phyloP scores from a whole-genome alignment of 495 filamentous ascomycete species.

The Parmelia sp. region DNA sequence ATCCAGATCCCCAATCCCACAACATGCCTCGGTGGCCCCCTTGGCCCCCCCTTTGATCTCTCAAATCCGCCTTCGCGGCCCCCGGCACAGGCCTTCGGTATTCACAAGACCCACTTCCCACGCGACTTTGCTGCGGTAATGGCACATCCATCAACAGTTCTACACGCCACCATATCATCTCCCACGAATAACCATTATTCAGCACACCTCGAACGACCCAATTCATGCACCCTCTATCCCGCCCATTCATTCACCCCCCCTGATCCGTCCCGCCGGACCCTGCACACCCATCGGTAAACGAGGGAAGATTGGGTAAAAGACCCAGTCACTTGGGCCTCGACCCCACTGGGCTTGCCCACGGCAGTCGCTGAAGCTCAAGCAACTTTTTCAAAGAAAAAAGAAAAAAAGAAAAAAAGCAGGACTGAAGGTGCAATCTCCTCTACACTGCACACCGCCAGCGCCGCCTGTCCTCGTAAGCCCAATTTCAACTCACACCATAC shows the following conservation, averaged over 20 bases:
- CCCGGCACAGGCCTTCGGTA: no score
- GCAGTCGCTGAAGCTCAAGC: slow-evolving; percentile 21
- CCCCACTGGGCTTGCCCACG: not conserved
- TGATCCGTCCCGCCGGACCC: not conserved
- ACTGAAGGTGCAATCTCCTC: no score
- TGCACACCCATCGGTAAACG: not conserved
- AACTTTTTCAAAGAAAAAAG: slow-evolving; percentile 30
- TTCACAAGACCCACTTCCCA: no score
- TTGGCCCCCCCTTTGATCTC: no score
- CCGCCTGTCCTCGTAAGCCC: slow-evolving; percentile 45
- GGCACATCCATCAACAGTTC: no score
- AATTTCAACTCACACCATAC: not conserved
- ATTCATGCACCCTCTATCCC: not conserved
- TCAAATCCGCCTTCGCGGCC: not conserved
- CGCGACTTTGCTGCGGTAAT: no score
- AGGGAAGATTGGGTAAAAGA: not conserved
- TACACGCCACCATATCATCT: no score
- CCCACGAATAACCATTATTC: no score
- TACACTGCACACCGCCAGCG: no score
- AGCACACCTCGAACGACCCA: no score
- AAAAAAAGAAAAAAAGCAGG: no score
- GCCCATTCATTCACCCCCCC: no score
- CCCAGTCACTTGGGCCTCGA: not conserved
- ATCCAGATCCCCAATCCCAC: not conserved
- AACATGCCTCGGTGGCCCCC: not conserved